Evolutionary conservation across 768 basidiomycete genomes (phyloP).

Genomic region (Ephemerocybe angulata): DNA sequence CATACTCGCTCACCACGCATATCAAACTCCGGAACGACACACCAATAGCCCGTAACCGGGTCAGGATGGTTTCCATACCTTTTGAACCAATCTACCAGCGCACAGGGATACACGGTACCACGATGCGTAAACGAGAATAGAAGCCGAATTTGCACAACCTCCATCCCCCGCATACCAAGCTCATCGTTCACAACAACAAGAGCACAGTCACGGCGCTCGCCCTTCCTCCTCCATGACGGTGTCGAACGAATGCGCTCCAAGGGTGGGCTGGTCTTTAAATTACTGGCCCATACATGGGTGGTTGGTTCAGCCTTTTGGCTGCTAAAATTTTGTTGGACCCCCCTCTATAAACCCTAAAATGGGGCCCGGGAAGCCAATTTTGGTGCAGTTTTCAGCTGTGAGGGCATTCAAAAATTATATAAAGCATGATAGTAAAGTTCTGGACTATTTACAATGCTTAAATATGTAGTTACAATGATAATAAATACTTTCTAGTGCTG

Average conservation of each 20-base stretch:
- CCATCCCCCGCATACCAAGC: conserved; percentile 21
- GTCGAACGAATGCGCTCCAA: conserved; percentile 27
- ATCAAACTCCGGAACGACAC: conserved; percentile 25
- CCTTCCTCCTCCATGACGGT: conserved; percentile 20
- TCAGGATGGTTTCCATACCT: conserved; percentile 17
- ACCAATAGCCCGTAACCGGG: conserved; percentile 27
- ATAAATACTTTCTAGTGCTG: too few species aligned
- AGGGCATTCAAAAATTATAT: too few species aligned
- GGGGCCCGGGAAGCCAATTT: too few species aligned
- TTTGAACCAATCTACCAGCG: conserved; percentile 25
- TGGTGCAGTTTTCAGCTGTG: too few species aligned
- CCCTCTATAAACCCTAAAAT: too few species aligned
- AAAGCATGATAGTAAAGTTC: too few species aligned
- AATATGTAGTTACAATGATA: too few species aligned
- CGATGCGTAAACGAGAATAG: conserved; percentile 25
- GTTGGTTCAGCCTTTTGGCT: too few species aligned
- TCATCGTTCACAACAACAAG: conserved; percentile 18
- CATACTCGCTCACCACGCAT: conserved; percentile 25
- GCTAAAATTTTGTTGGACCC: too few species aligned
- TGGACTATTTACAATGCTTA: too few species aligned
- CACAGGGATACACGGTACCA: conserved; percentile 20
- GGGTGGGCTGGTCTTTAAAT: too few species aligned
- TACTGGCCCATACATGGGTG: too few species aligned
- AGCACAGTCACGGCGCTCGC: conserved; percentile 25
- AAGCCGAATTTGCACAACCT: conserved; percentile 20